Evolutionary conservation across 306 rosid species (phyloP), one percentile per base, ranked within the genome.

Genomic region (Citrullus colocynthis): DNA sequence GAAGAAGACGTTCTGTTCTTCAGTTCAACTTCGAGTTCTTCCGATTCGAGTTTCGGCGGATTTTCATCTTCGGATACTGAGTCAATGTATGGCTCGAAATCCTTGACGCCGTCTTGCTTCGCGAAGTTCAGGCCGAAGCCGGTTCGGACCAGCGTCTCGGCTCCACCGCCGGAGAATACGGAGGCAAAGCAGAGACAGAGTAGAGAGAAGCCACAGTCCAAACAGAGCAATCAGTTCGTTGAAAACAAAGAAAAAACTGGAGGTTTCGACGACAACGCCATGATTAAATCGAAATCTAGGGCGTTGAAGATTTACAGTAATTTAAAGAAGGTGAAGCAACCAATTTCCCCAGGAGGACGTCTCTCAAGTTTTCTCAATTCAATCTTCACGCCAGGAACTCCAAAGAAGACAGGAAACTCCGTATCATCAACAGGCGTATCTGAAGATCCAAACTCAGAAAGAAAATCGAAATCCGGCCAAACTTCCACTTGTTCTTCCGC

Each of bases 61-160:
- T 80, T 92, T 78, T 96, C 99, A 0, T 93, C 96, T 10, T 93
- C 99, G 0, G 99, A 96, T 44, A 88, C 96, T 0, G 99, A 96
- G 14, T 85, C 97, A 4, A 60, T 89, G 73, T 85, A 57, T 73
- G 86, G 82, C n/a, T 17, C 78, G 21, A 86, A 78, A 17, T 78
- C 91, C 2, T 55, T 67, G 6, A 69, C 78, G 0, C 74, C 85
- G 24, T 85, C 97, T 0, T 87, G 90, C 76, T 90, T 88, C 13
- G 85, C 85, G 0, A 88, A 89, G 4, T 18, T 85, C 6, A 83
- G 85, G 88, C 91, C 88, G 0, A 92, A 88, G 78, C 89, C 90
- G 0, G 83, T 86, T 37, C 85, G 84, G 7, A 88, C 90, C 59
- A 56, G 69, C 67, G 75, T 82, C 73, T 73, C 89, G 0, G 49